These are phyloP conservation scores for Xylaria digitata DNA, from an alignment of 2,329 filamentous ascomycete species.

Conservation along the genomic window DNA sequence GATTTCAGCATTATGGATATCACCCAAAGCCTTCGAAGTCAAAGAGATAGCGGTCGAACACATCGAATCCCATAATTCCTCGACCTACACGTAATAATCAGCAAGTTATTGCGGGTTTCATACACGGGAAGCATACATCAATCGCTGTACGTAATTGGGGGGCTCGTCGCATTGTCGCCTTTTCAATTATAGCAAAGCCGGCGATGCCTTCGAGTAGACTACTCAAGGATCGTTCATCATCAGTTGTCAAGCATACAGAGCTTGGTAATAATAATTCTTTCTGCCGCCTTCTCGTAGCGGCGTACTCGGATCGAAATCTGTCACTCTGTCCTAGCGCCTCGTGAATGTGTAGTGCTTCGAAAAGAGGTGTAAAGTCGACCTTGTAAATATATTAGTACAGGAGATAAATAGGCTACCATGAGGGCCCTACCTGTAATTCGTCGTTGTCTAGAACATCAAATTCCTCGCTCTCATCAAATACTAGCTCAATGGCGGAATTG, in stretches of 20 bases:
- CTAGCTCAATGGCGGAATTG: slow-evolving; percentile 94
- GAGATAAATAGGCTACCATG: background rate
- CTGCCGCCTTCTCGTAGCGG: slow-evolving; percentile 88
- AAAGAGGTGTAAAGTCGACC: slow-evolving; percentile 93
- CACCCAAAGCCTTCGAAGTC: slow-evolving; percentile 80
- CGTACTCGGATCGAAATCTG: slow-evolving; percentile 90
- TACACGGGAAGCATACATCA: slow-evolving; percentile 69
- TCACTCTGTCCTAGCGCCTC: slow-evolving; percentile 93
- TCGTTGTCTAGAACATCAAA: slow-evolving; percentile 97
- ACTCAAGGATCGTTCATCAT: slow-evolving; percentile 87
- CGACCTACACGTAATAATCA: slow-evolving; percentile 68
- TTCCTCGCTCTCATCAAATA: slow-evolving; percentile 94
- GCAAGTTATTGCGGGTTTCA: background rate
- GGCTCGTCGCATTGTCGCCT: slow-evolving; percentile 87
- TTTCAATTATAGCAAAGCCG: slow-evolving; percentile 96
- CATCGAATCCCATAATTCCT: slow-evolving; percentile 98
- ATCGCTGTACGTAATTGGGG: slow-evolving; percentile 83
- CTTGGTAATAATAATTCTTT: slow-evolving; percentile 88
- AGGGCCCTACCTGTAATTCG: slow-evolving; percentile 70
- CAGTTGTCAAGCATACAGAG: slow-evolving; percentile 79
- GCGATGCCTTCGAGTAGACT: slow-evolving; percentile 92
- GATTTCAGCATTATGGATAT: slow-evolving; percentile 87
- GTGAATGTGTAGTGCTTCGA: slow-evolving; percentile 96
- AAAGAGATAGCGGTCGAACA: slow-evolving; percentile 86
- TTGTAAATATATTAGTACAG: slow-evolving; percentile 20